phyloP scores from a whole-genome alignment of 441 rosid genomes.

The Corymbia calophylla region DNA sequence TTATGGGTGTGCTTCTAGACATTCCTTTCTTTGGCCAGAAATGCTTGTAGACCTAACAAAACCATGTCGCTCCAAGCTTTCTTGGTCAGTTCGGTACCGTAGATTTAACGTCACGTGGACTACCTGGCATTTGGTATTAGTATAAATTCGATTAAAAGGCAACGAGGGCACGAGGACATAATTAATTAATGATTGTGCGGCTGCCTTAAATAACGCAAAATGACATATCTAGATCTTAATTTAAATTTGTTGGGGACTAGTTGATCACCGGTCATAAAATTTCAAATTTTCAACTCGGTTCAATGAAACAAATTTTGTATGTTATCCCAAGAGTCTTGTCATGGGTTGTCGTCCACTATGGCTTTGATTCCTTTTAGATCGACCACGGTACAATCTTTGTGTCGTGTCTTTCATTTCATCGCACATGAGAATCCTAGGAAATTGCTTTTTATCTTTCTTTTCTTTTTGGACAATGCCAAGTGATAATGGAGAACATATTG shows the following conservation, averaged over 20 bases:
- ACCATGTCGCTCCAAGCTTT: not conserved
- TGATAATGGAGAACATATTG: not conserved
- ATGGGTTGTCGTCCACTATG: not conserved
- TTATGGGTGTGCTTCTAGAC: not conserved
- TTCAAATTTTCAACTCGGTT: not conserved
- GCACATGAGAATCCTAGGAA: not conserved
- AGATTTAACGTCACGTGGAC: not conserved
- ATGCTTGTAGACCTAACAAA: not conserved
- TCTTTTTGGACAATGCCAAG: not conserved
- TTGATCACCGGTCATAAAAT: not conserved
- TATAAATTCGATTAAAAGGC: no score
- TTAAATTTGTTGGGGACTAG: not conserved
- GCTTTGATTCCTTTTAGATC: not conserved
- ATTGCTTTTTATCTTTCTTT: not conserved
- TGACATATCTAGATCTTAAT: not conserved
- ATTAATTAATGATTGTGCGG: not conserved
- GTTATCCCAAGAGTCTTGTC: not conserved
- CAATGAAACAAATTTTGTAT: not conserved
- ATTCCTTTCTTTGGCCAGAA: not conserved
- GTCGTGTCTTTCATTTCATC: not conserved
- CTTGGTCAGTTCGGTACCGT: not conserved
- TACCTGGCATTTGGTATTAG: no score
- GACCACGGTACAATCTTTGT: not conserved
- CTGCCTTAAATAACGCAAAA: not conserved
- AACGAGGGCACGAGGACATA: no score